phyloP scores from a whole-genome alignment of 371 early-diverging fungal species.

The Rhizopus sp. region DNA sequence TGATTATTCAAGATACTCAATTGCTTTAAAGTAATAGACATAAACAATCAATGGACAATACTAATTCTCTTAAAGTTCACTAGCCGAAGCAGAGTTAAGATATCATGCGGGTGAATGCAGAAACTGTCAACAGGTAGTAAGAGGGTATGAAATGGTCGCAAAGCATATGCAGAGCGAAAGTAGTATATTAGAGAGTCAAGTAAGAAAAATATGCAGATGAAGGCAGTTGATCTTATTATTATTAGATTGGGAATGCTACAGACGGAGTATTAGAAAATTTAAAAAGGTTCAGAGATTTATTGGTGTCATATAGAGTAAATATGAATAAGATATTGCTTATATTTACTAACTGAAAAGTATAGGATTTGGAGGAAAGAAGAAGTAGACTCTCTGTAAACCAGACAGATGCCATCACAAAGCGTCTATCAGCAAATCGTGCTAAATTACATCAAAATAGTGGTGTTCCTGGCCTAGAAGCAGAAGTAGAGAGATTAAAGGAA shows the following conservation, averaged over 20 bases:
- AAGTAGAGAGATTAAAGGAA: slow-evolving; percentile 40
- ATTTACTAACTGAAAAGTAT: not conserved
- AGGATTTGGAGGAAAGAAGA: slow-evolving; percentile 41
- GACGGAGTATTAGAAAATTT: slow-evolving; percentile 67
- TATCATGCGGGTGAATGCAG: slow-evolving; percentile 66
- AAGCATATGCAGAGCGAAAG: slow-evolving; percentile 59
- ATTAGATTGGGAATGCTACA: slow-evolving; percentile 25
- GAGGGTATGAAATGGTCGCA: slow-evolving; percentile 62
- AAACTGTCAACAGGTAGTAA: slow-evolving; percentile 60
- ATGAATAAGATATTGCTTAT: slow-evolving; percentile 11
- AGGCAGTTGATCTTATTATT: not conserved
- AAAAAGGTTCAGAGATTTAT: slow-evolving; percentile 71
- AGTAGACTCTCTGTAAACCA: slow-evolving; percentile 36
- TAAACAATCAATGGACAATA: too few species aligned
- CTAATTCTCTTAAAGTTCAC: slow-evolving; percentile 32
- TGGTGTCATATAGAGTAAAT: slow-evolving; percentile 62
- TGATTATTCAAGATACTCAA: slow-evolving; percentile 59
- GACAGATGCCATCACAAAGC: slow-evolving; percentile 37
- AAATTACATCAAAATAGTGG: slow-evolving; percentile 47
- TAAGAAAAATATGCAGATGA: slow-evolving; percentile 10
- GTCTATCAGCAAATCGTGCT: slow-evolving; percentile 32
- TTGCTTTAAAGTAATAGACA: slow-evolving; percentile 51
- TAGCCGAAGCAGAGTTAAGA: slow-evolving; percentile 63
- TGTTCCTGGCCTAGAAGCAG: slow-evolving; percentile 49
- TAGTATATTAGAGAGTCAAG: slow-evolving; percentile 59